These are phyloP conservation scores for Pyricularia sp. DNA, from an alignment of 2,329 filamentous ascomycete genomes.

Conservation along the genomic window DNA sequence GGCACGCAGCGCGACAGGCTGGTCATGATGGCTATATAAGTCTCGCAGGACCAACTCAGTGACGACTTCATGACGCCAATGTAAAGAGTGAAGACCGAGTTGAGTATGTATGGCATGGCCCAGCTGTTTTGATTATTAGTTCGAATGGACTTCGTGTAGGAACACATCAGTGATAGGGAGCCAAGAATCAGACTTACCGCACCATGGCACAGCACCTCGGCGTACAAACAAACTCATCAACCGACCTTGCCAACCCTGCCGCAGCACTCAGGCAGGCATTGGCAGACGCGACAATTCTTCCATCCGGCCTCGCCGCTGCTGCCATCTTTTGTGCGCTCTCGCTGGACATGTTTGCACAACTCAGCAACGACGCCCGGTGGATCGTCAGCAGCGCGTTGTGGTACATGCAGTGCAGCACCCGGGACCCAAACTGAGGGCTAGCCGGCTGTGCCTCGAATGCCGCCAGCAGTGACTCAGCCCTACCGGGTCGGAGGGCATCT, in stretches of 20 bases:
- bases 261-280: neutral
- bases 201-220: neutral
- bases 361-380: neutral
- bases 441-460: neutral
- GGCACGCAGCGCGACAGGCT: neutral
- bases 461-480: neutral
- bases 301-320: neutral
- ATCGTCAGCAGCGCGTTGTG: neutral
- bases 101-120: neutral
- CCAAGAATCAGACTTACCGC: neutral
- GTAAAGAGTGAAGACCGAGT: neutral
- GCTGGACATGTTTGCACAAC: neutral
- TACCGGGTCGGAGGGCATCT: neutral
- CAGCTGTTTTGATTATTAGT: neutral
- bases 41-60: neutral
- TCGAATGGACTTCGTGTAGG: neutral
- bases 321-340: neutral
- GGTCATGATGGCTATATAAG: neutral
- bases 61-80: neutral
- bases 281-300: neutral
- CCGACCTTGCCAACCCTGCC: neutral
- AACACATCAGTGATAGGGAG: neutral
- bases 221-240: neutral
- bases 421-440: neutral
- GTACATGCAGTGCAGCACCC: conserved; percentile 1